phyloP scores from a whole-genome alignment of 176 grass and related monocot species.

The Aegilops tauschii region DNA sequence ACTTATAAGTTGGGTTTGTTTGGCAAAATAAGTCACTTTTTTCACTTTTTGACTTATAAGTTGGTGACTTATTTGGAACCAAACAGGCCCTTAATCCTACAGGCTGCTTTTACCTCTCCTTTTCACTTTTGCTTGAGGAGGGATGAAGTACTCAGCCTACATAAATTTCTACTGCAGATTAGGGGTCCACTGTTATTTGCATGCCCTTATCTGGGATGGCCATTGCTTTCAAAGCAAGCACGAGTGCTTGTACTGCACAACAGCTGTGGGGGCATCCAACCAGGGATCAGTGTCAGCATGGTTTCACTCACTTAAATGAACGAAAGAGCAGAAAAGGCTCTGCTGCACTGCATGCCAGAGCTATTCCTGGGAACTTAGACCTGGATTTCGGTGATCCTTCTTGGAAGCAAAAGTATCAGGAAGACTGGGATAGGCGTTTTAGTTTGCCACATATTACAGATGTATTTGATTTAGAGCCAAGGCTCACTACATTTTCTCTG shows the following conservation, averaged over 20 bases:
- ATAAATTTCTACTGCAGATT: constrained; percentile 25
- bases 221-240: constrained; percentile 41
- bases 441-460: constrained; percentile 83
- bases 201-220: constrained; percentile 42
- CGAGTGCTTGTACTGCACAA: not conserved
- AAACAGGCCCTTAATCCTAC: not conserved
- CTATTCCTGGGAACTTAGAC: constrained; percentile 36
- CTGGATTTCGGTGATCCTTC: constrained; percentile 67
- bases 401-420: constrained; percentile 71
- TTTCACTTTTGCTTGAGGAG: not conserved
- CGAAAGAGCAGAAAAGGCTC: constrained; percentile 34
- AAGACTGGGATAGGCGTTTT: constrained; percentile 75
- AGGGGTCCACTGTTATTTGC: not conserved
- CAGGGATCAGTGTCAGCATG: not conserved
- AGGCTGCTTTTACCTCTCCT: not conserved
- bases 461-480: constrained; percentile 83
- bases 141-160: not conserved
- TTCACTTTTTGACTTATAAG: too few relatives aligned
- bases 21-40: too few relatives aligned
- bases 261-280: constrained; percentile 5
- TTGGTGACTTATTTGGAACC: too few relatives aligned
- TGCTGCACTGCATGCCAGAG: constrained; percentile 22
- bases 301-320: constrained; percentile 39
- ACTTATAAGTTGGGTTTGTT: too few relatives aligned
- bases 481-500: constrained; percentile 72